Percentiles rank a stretch among this genome's conserved stretches.
Evolutionary conservation across 2,329 filamentous ascomycete species (phyloP).

Genomic region (Ophiocordyceps unilateralis): DNA sequence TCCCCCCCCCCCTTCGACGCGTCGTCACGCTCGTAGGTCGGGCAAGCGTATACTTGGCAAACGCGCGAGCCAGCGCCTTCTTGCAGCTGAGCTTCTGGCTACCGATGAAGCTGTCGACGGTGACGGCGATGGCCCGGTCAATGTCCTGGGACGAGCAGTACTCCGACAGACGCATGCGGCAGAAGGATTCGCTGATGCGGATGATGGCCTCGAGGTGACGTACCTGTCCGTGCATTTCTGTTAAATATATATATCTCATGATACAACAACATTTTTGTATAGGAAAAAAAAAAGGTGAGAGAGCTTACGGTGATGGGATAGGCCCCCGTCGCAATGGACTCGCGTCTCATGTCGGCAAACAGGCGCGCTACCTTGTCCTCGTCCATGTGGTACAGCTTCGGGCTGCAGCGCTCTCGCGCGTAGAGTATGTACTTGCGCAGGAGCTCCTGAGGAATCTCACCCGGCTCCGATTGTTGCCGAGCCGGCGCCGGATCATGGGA

Average conservation of each 20-base stretch:
- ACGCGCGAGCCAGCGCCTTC: constrained; percentile 83
- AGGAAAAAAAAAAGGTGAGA: background rate
- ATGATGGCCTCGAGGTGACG: constrained; percentile 97
- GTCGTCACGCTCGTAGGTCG: constrained; percentile 23
- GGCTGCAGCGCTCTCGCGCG: constrained; percentile 71
- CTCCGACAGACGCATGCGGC: constrained; percentile 94
- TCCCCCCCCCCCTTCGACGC: background rate
- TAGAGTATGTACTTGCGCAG: constrained; percentile 95
- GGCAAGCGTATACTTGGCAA: constrained; percentile 75
- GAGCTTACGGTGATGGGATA: constrained; percentile 87
- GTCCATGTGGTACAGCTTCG: constrained; percentile 94
- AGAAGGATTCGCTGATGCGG: constrained; percentile 85
- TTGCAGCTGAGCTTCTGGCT: constrained; percentile 97
- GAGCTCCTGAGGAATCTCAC: constrained; percentile 77
- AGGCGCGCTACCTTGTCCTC: constrained; percentile 90
- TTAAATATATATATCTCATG: too few relatives aligned
- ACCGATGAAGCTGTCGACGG: constrained; percentile 87
- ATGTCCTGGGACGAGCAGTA: constrained; percentile 85
- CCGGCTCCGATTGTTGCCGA: constrained; percentile 11
- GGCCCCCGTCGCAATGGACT: constrained; percentile 82
- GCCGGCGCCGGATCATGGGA: constrained; percentile 24
- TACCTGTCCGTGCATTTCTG: too few relatives aligned
- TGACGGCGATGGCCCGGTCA: constrained; percentile 91
- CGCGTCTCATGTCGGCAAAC: constrained; percentile 90
- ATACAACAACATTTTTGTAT: background rate